phyloP scores from a whole-genome alignment of 164 flowering plant genomes.

The Vitis riparia region DNA sequence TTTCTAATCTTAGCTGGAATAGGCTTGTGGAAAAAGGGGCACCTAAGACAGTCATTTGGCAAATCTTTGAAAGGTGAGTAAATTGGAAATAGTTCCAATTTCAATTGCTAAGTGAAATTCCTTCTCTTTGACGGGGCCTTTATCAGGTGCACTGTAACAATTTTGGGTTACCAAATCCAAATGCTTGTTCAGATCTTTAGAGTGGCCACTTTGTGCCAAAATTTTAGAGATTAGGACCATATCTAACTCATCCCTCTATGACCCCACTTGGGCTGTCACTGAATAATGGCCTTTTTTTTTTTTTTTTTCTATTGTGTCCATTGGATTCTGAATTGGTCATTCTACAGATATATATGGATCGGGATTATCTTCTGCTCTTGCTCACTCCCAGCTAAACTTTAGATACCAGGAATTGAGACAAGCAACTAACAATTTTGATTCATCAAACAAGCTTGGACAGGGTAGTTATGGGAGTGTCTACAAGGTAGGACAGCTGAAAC shows the following conservation, averaged over 20 bases:
- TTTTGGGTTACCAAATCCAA: neutral
- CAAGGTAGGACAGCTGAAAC: constrained; percentile 7
- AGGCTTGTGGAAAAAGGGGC: neutral
- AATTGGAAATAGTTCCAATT: neutral
- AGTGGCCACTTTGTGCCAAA: too few species aligned
- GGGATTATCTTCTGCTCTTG: constrained; percentile 6
- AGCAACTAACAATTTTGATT: constrained; percentile 15
- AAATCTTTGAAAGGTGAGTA: neutral
- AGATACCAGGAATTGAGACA: constrained; percentile 12
- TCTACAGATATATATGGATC: constrained; percentile 9
- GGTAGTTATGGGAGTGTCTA: constrained; percentile 16
- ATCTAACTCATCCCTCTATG: too few species aligned
- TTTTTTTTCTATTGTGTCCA: neutral
- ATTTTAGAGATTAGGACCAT: too few species aligned
- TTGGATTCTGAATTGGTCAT: neutral
- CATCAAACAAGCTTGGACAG: constrained; percentile 15
- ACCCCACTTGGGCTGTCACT: too few species aligned
- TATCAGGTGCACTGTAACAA: too few species aligned
- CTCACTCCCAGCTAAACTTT: constrained; percentile 5
- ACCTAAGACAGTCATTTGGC: neutral
- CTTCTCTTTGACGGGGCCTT: too few species aligned
- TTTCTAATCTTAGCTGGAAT: neutral
- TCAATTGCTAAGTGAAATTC: neutral
- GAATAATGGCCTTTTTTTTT: too few species aligned
- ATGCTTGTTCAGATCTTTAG: too few species aligned